Conservation (phyloP, 805 yeast species). For the Yarrowia keelungensis region DNA sequence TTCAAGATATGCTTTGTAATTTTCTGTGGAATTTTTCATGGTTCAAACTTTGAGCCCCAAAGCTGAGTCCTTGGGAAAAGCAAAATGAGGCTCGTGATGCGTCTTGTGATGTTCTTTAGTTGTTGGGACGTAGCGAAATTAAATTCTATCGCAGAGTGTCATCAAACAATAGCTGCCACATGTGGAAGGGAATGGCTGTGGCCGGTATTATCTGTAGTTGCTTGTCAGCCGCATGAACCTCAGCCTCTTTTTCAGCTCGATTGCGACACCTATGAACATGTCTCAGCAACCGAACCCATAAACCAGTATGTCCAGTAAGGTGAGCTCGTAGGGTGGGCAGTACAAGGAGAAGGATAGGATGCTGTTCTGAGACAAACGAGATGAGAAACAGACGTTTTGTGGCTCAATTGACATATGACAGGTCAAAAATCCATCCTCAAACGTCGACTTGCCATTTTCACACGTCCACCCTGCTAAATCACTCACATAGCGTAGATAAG, state of each 20-base stretch:
- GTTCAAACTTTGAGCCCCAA: slow-evolving; percentile 10
- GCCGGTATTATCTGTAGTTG: background rate
- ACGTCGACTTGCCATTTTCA: background rate
- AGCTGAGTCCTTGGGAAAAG: background rate
- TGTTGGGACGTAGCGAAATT: slow-evolving; percentile 14
- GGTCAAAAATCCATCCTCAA: no score
- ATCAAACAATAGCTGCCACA: no score
- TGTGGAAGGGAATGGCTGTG: no score
- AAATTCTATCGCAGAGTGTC: background rate
- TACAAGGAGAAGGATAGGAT: no score
- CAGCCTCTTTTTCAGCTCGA: no score
- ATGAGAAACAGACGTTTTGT: no score
- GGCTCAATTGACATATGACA: no score
- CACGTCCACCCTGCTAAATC: background rate
- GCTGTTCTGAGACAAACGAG: no score
- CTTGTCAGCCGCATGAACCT: background rate
- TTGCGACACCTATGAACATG: background rate
- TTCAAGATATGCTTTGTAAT: background rate
- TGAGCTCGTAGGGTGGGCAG: no score
- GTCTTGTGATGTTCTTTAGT: slow-evolving; percentile 7
- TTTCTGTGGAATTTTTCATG: background rate
- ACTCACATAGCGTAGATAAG: background rate
- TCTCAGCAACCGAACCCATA: background rate
- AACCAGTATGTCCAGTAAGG: background rate
- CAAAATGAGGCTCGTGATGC: slow-evolving; percentile 14